A percentile compares a stretch with the other conserved stretches of the same genome.
phyloP scores from a whole-genome alignment of 495 filamentous ascomycete genomes.

The Talaromyces thailandensis region DNA sequence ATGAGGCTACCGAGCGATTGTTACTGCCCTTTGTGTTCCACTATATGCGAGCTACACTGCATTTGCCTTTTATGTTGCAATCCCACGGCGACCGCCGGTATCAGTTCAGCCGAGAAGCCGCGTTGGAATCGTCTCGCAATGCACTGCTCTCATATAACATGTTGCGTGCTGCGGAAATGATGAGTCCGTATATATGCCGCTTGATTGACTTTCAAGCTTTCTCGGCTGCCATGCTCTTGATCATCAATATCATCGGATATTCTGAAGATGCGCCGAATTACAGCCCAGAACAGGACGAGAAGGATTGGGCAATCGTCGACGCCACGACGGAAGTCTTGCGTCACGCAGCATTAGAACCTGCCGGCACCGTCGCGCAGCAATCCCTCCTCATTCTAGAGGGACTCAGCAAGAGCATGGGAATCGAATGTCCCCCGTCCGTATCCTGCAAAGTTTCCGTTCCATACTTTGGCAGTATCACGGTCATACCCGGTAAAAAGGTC shows the following conservation, averaged over 20 bases:
- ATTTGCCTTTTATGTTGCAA: slow-evolving; percentile 48
- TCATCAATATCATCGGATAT: slow-evolving; percentile 37
- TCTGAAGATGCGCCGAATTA: slow-evolving; percentile 17
- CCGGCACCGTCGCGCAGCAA: slow-evolving; percentile 41
- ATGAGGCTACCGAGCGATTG: slow-evolving; percentile 23
- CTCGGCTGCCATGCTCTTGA: slow-evolving; percentile 38
- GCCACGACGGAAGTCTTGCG: slow-evolving; percentile 31
- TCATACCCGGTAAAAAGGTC: slow-evolving; percentile 24
- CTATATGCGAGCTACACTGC: slow-evolving; percentile 34
- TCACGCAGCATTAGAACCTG: slow-evolving; percentile 25
- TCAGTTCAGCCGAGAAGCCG: slow-evolving; percentile 27
- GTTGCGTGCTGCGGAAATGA: slow-evolving; percentile 23
- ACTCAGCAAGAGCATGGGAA: slow-evolving; percentile 13
- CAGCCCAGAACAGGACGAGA: slow-evolving; percentile 25
- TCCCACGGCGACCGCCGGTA: slow-evolving; percentile 30
- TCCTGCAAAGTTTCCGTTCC: slow-evolving; percentile 31
- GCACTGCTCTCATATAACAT: slow-evolving; percentile 33
- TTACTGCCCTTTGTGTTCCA: slow-evolving; percentile 39
- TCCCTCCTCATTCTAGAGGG: slow-evolving; percentile 34
- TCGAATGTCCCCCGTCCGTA: background rate
- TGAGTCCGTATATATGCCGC: slow-evolving; percentile 38
- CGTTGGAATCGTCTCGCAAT: slow-evolving; percentile 40
- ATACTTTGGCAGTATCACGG: slow-evolving; percentile 34
- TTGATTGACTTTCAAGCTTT: slow-evolving; percentile 47
- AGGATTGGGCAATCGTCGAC: slow-evolving; percentile 37